Base-by-base conservation (phyloP, 2,329 filamentous ascomycete species). In the Cladophialophora bantiana region DNA sequence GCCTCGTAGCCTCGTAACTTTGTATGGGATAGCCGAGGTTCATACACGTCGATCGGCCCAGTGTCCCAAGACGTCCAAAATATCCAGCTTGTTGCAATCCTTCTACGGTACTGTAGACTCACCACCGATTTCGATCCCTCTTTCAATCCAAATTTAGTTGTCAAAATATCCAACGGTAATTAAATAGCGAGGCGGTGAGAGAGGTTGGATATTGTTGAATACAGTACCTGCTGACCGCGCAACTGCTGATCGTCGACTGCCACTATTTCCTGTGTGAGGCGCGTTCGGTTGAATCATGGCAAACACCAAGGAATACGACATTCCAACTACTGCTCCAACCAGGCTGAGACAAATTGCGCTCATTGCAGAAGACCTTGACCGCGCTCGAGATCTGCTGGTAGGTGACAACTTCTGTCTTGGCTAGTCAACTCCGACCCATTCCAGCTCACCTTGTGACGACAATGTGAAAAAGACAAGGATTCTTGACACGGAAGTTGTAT, bases 401-500 rank as follows among this genome's bases (percentile, higher is more conserved):
- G 26, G 67, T 45, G 15, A 20, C 42, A 36, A 36, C 36, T 31
- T 15, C 35, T 35, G 5, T 7, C 18, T 26, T 26, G 26, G 45
- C 18, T 18, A 50, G 42, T n/a, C 6, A 4, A 6, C 45, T 50
- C 45, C 6, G 6, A 36, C 62, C 32, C 36, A 35, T 7, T 26
- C n/a, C 38, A 58, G 50, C 32, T 38, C 42, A 31, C 34, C n/a
- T 34, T 34, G 31, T n/a, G 15, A 7, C 34, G 15, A 32, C 38
- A 13, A 26, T 45, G 3, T 26, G 26, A 26, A 36, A 54, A n/a
- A 73, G 71, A 75, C 73, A 53, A 69, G 60, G 9, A 72, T 82
- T 2, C 72, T 82, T 5, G 77, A 75, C n/a, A 78, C 76, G 4
- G 75, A 79, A 64, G 77, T 82, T 15, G 72, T 80, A 7, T 81